Base-by-base conservation (phyloP, 129 eudicot genomes). In the Oenanthe sinensis region DNA sequence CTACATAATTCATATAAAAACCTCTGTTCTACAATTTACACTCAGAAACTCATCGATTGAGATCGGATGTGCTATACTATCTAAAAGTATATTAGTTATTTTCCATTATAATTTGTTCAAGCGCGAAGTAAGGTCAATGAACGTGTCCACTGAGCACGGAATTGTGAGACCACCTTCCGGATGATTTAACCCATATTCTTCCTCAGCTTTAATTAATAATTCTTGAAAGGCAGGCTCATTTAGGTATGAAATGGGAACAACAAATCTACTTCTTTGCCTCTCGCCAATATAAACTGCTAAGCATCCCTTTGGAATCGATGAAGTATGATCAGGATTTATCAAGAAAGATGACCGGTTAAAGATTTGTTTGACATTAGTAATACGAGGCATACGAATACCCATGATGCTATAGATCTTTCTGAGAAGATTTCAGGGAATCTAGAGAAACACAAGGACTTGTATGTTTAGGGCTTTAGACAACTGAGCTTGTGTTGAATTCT, bases 221-320 rank as follows among this genome's bases (percentile, higher is more conserved):
- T 70, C 75, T 70, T 70, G 47, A 22, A 70, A 70, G n/a, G 46
- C 43, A 70, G 75, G 75, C 12, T 70, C 45, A 37, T 70, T 70
- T 11, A 70, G 46, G 22, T 15, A 36, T 36, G 48, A 39, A 33
- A 70, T 33, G 5, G 46, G 75, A 15, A 70, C 46, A 26, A 70
- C 75, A 70, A 70, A 70, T 70, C 49, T 17, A 10, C 28, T 71
- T 39, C 47, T 71, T 39, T 71, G 47, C n/a, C 44, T 19, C 47
- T 71, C 75, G 15, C 75, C 75, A 71, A 70, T 8, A 70, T 70
- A 70, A 70, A 70, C 75, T 39, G 75, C 75, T 9, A 70, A 70
- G 17, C 75, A 70, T 11, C 75, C 47, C 5, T 69, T 69, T 67
- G 71, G 71, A 63, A 63, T 28, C 39, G 40, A 0, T 3, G 71